phyloP scores from a whole-genome alignment of 805 yeast genomes.

The Starmerella riodocensis region DNA sequence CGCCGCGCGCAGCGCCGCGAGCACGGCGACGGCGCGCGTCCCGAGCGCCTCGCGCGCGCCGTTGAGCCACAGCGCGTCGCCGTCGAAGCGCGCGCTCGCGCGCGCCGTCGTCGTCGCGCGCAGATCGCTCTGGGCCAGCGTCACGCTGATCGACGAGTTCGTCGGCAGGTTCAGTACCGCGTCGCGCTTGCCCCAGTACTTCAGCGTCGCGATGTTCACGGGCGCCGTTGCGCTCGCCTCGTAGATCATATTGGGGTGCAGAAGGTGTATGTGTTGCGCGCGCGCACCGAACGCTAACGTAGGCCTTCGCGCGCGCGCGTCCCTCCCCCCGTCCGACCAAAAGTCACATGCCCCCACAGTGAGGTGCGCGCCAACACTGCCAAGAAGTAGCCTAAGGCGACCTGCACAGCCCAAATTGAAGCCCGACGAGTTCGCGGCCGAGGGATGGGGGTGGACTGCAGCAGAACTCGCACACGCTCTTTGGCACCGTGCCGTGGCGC shows the following conservation, averaged over 20 bases:
- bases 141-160: constrained; percentile 88
- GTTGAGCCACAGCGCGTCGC: constrained; percentile 72
- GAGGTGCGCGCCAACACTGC: too few relatives aligned
- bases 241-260: constrained; percentile 2
- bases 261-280: not conserved
- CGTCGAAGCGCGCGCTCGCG: constrained; percentile 40
- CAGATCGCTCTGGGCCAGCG: constrained; percentile 79
- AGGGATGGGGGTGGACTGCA: too few relatives aligned
- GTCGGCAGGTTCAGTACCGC: constrained; percentile 81
- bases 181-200: constrained; percentile 98
- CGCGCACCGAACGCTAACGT: too few relatives aligned
- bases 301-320: too few relatives aligned
- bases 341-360: too few relatives aligned
- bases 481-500: too few relatives aligned
- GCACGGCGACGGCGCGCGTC: constrained; percentile 45
- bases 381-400: too few relatives aligned
- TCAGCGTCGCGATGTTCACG: constrained; percentile 93
- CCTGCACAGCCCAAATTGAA: too few relatives aligned
- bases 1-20: constrained; percentile 67
- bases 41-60: constrained; percentile 66
- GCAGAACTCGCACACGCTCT: too few relatives aligned
- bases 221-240: constrained; percentile 85
- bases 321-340: too few relatives aligned
- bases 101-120: constrained; percentile 86
- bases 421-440: too few relatives aligned